A percentile compares a stretch with the other conserved stretches of the same genome.
phyloP scores from a whole-genome alignment of 2,329 filamentous ascomycete species.

The Neoscytalidium dimidiatum region DNA sequence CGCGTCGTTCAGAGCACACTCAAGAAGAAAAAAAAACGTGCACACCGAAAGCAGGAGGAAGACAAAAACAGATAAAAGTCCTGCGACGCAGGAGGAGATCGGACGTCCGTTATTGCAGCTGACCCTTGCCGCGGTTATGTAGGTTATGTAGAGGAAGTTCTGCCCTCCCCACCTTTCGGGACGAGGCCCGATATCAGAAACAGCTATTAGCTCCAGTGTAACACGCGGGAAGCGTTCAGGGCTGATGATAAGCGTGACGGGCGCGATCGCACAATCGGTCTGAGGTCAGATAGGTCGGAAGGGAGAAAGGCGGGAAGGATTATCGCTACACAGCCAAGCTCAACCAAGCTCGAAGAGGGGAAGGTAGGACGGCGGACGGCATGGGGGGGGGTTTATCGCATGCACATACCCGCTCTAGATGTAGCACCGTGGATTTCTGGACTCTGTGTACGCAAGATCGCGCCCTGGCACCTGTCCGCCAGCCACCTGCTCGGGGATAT shows the following conservation, averaged over 20 bases:
- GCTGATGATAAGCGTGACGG: slow-evolving; percentile 3
- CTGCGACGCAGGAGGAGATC: not conserved
- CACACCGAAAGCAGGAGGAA: not conserved
- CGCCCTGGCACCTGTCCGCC: not conserved
- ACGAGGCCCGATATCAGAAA: not conserved
- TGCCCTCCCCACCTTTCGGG: not conserved
- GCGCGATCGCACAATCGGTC: not conserved
- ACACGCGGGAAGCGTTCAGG: not conserved
- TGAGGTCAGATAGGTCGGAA: not conserved
- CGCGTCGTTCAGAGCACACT: not conserved
- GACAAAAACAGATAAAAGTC: not conserved
- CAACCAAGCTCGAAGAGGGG: not conserved
- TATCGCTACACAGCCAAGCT: not conserved
- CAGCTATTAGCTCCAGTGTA: not conserved
- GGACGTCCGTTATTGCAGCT: not conserved
- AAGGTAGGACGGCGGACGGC: not conserved
- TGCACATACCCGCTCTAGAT: not conserved
- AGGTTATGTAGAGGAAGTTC: not conserved
- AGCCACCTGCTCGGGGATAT: not conserved
- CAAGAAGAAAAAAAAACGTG: not conserved
- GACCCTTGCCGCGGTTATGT: not conserved
- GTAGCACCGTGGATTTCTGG: not conserved
- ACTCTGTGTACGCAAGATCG: not conserved
- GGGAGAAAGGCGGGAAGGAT: not conserved
- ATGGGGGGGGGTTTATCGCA: not conserved